Conservation (phyloP, 2,329 filamentous ascomycete genomes). For the Saccharata proteae region DNA sequence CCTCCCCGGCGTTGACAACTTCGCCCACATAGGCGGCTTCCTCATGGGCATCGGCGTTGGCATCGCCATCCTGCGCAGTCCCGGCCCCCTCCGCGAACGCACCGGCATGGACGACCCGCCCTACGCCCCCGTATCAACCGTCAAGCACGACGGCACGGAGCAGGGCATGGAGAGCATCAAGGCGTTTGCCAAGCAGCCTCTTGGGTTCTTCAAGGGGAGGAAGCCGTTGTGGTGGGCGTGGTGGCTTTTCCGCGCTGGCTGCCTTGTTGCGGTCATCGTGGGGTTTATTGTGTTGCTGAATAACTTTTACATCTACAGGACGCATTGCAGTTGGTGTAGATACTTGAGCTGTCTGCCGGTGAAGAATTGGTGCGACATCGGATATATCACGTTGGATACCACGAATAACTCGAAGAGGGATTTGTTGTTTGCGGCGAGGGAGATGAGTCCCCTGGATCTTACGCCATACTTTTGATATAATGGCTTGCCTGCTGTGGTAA, state of each 20-base stretch:
- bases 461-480: too few relatives aligned
- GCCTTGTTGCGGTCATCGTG: conserved; percentile 67
- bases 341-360: conserved; percentile 68
- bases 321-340: conserved; percentile 83
- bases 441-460: too few relatives aligned
- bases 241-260: conserved; percentile 77
- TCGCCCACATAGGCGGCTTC: conserved; percentile 93
- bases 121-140: conserved; percentile 50
- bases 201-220: conserved; percentile 79
- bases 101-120: conserved; percentile 58
- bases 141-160: conserved; percentile 24
- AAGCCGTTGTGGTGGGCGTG: conserved; percentile 95
- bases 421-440: too few relatives aligned
- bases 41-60: conserved; percentile 82
- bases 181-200: conserved; percentile 36
- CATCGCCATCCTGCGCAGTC: conserved; percentile 78
- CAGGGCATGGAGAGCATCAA: conserved; percentile 39
- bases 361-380: conserved; percentile 25
- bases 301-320: conserved; percentile 76
- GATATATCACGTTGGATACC: conserved; percentile 11
- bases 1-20: conserved; percentile 89
- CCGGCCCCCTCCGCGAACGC: conserved; percentile 62
- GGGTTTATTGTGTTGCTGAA: conserved; percentile 77
- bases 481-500: too few relatives aligned
- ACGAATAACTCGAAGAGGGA: conserved; percentile 7